phyloP scores from a whole-genome alignment of 2,329 filamentous ascomycete species.

The Clathrospora elynae region DNA sequence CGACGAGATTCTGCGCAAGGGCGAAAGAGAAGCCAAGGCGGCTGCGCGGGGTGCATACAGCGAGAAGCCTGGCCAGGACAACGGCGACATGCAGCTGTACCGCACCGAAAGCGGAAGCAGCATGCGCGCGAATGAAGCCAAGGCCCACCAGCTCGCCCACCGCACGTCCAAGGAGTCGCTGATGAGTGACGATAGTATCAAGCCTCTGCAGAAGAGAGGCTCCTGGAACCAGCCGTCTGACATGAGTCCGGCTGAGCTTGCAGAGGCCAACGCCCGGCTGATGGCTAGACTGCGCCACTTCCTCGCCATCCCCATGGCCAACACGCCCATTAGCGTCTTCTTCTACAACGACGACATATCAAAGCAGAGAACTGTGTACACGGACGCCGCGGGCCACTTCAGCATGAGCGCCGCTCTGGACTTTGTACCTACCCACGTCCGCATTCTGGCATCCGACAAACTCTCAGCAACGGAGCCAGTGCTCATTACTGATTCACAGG shows the following conservation, averaged over 20 bases:
- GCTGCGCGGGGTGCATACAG: constrained; percentile 76
- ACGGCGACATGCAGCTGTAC: constrained; percentile 49
- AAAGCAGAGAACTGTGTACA: constrained; percentile 81
- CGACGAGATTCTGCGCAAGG: constrained; percentile 73
- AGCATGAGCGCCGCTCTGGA: constrained; percentile 77
- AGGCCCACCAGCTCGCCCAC: constrained; percentile 30
- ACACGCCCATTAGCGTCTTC: constrained; percentile 84
- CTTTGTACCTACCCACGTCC: constrained; percentile 87
- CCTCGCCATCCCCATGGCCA: constrained; percentile 78
- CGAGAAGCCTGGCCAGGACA: constrained; percentile 61
- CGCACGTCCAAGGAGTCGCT: constrained; percentile 36
- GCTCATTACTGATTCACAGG: constrained; percentile 73
- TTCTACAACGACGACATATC: constrained; percentile 89
- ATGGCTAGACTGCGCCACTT: constrained; percentile 89
- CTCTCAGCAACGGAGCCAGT: constrained; percentile 82
- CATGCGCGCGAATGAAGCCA: constrained; percentile 27
- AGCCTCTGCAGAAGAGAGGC: constrained; percentile 53
- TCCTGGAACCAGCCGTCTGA: constrained; percentile 61
- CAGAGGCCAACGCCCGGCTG: constrained; percentile 80
- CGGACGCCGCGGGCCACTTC: constrained; percentile 90
- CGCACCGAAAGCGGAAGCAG: constrained; percentile 42
- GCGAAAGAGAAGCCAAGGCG: constrained; percentile 71
- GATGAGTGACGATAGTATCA: constrained; percentile 36
- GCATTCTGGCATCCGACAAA: constrained; percentile 83
- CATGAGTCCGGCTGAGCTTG: constrained; percentile 76